Conservation (phyloP, 2,329 filamentous ascomycete species). For the Penicillium sp. region DNA sequence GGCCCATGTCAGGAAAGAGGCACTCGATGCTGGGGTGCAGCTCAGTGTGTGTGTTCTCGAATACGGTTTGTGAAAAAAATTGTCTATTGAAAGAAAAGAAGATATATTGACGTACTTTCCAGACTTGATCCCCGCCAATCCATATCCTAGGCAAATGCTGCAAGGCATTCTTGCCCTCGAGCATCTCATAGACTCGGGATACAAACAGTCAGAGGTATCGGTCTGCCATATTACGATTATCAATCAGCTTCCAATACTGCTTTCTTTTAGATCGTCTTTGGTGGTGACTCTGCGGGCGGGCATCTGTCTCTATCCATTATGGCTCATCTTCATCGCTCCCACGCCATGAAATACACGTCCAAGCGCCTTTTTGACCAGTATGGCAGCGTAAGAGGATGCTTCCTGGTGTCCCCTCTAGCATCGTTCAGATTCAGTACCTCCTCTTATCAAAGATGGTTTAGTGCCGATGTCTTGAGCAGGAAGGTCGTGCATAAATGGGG, state of each 20-base stretch:
- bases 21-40: slow-evolving; percentile 15
- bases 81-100: neutral
- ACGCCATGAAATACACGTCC: slow-evolving; percentile 51
- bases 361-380: neutral
- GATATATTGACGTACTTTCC: neutral
- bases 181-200: slow-evolving; percentile 25
- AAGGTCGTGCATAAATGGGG: slow-evolving; percentile 23
- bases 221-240: neutral
- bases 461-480: slow-evolving; percentile 23
- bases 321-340: slow-evolving; percentile 39
- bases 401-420: slow-evolving; percentile 30
- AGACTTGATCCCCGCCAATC: slow-evolving; percentile 28
- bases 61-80: slow-evolving; percentile 20
- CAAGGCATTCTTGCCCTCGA: slow-evolving; percentile 28
- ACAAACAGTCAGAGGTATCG: slow-evolving; percentile 8
- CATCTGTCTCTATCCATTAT: slow-evolving; percentile 39
- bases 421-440: slow-evolving; percentile 23
- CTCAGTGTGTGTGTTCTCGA: slow-evolving; percentile 25
- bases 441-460: slow-evolving; percentile 21
- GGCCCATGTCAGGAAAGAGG: slow-evolving; percentile 24
- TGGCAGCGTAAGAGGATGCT: slow-evolving; percentile 14
- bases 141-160: slow-evolving; percentile 31
- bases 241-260: neutral
- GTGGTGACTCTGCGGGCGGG: slow-evolving; percentile 34
- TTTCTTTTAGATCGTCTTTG: slow-evolving; percentile 30